Evolutionary conservation across 345 rosid genomes (phyloP).

Genomic region (Gossypium turneri): DNA sequence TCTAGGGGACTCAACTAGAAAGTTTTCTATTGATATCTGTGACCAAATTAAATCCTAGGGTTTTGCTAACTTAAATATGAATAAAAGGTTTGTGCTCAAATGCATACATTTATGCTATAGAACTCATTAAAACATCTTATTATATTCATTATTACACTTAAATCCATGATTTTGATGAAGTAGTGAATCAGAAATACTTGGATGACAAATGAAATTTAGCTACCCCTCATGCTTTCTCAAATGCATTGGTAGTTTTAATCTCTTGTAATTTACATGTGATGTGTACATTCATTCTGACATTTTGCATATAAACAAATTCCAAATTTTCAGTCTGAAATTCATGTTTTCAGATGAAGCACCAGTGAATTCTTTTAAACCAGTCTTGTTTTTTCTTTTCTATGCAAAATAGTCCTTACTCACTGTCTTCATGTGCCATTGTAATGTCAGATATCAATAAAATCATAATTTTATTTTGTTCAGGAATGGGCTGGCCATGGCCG

Average conservation of each 20-base stretch:
- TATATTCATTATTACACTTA: not conserved
- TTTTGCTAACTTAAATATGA: not conserved
- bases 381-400: not conserved
- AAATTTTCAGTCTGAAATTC: not conserved
- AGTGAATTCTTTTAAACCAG: not conserved
- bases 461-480: conserved; percentile 27
- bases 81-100: not conserved
- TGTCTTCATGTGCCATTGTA: not conserved
- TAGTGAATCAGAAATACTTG: not conserved
- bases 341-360: not conserved
- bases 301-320: not conserved
- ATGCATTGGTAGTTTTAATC: not conserved
- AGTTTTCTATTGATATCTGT: not conserved
- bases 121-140: not conserved
- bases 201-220: not conserved
- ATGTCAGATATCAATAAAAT: not conserved
- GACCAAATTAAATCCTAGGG: not conserved
- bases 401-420: not conserved
- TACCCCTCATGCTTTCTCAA: not conserved
- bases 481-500: conserved; percentile 84
- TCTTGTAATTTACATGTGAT: not conserved
- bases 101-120: not conserved
- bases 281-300: not conserved
- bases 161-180: not conserved
- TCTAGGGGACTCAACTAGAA: not conserved